These are phyloP conservation scores for Pezicula rhizophila DNA, from an alignment of 2,329 filamentous ascomycete genomes.

Conservation along the genomic window DNA sequence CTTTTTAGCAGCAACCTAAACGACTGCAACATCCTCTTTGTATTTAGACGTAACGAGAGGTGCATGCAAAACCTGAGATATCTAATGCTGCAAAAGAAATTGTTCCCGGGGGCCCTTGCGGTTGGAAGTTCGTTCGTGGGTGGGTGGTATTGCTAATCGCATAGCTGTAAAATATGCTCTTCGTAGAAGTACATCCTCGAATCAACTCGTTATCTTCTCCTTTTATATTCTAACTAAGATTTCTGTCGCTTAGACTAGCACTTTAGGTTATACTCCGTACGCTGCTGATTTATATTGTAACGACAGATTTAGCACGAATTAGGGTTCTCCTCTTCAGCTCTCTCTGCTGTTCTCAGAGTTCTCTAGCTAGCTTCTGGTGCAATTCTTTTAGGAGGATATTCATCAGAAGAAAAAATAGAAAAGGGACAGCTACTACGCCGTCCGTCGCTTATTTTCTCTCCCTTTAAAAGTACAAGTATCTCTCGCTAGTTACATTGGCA, in stretches of 20 bases:
- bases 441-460: not conserved
- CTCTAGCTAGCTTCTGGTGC: constrained; percentile 12
- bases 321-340: not conserved
- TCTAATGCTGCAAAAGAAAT: not conserved
- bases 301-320: not conserved
- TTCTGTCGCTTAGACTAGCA: not conserved
- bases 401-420: constrained; percentile 11
- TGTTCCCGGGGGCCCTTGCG: constrained; percentile 1
- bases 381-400: constrained; percentile 11
- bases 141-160: not conserved
- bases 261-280: constrained; percentile 1
- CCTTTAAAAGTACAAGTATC: too few species aligned
- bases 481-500: not conserved
- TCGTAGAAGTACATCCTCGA: not conserved
- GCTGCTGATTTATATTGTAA: not conserved
- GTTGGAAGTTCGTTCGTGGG: not conserved
- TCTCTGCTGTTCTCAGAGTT: not conserved
- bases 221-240: not conserved
- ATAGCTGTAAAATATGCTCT: not conserved
- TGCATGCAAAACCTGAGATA: not conserved
- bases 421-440: constrained; percentile 4
- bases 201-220: not conserved
- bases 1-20: too few species aligned
- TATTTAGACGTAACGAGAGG: too few species aligned
- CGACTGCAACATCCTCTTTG: too few species aligned